phyloP scores from a whole-genome alignment of 1,284 basidiomycete species.

The Puccinia coronata region DNA sequence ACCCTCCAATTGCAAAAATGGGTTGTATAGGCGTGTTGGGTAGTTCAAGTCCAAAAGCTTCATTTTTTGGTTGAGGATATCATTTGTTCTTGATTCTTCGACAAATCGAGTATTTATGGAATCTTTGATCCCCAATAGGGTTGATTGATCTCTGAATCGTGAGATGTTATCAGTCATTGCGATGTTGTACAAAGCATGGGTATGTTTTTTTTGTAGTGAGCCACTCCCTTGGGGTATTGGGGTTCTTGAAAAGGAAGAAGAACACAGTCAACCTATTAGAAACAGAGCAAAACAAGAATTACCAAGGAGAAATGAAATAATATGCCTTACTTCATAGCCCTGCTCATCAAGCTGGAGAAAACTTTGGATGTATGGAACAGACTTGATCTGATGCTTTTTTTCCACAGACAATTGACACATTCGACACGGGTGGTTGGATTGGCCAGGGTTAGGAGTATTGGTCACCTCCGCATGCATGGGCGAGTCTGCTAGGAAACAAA shows the following conservation, averaged over 20 bases:
- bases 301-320: too few species aligned
- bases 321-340: too few species aligned
- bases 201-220: background rate
- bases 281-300: background rate
- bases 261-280: too few species aligned
- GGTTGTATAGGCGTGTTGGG: background rate
- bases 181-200: background rate
- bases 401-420: background rate
- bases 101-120: background rate
- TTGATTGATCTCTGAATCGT: background rate
- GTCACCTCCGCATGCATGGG: slow-evolving; percentile 17
- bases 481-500: background rate
- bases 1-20: background rate
- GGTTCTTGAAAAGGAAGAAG: background rate
- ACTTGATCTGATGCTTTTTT: background rate
- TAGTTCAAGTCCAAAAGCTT: background rate
- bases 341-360: background rate
- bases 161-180: background rate
- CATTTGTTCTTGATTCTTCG: background rate
- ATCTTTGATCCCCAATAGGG: background rate
- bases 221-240: background rate
- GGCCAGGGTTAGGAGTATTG: background rate
- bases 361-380: background rate
- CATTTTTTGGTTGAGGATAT: background rate
- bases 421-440: background rate